These are phyloP conservation scores for Aphanomyces astaci DNA, from an alignment of 352 stramenopile genomes.

Conservation along the genomic window DNA sequence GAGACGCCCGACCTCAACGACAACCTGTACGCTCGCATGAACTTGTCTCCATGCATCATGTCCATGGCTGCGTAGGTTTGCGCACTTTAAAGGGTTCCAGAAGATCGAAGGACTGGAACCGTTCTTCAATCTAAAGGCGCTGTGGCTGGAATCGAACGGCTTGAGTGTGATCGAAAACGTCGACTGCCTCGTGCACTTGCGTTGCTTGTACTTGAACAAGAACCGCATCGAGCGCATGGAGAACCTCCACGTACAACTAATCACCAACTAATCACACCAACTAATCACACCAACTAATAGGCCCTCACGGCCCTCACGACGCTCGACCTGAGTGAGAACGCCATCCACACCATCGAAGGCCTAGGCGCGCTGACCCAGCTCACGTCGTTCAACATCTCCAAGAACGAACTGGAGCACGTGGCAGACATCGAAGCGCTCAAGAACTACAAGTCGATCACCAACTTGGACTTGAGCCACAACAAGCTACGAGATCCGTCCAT, in stretches of 20 bases:
- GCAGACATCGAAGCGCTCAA: slow-evolving; percentile 68
- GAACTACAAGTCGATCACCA: slow-evolving; percentile 64
- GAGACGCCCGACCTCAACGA: slow-evolving; percentile 93
- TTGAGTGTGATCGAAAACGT: slow-evolving; percentile 83
- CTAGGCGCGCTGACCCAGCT: slow-evolving; percentile 68
- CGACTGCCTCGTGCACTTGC: slow-evolving; percentile 54
- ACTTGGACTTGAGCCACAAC: slow-evolving; percentile 91
- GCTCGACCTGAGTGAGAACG: slow-evolving; percentile 90
- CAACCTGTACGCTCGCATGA: slow-evolving; percentile 58
- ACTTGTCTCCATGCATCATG: background rate
- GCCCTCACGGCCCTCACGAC: slow-evolving; percentile 76
- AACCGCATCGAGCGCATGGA: slow-evolving; percentile 88
- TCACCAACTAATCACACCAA: too few species aligned
- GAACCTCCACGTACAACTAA: slow-evolving; percentile 28
- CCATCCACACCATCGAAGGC: slow-evolving; percentile 74
- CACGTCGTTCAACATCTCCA: slow-evolving; percentile 82
- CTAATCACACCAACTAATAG: too few species aligned
- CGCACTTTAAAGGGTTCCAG: slow-evolving; percentile 92
- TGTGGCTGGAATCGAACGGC: slow-evolving; percentile 95
- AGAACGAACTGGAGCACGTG: slow-evolving; percentile 79
- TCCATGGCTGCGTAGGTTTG: slow-evolving; percentile 32
- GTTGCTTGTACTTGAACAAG: slow-evolving; percentile 90
- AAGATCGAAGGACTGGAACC: slow-evolving; percentile 90
- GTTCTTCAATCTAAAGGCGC: slow-evolving; percentile 89
- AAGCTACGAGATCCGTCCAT: slow-evolving; percentile 70